Evolutionary conservation across 2,329 filamentous ascomycete species (phyloP).

Genomic region (Lachnellula arida): DNA sequence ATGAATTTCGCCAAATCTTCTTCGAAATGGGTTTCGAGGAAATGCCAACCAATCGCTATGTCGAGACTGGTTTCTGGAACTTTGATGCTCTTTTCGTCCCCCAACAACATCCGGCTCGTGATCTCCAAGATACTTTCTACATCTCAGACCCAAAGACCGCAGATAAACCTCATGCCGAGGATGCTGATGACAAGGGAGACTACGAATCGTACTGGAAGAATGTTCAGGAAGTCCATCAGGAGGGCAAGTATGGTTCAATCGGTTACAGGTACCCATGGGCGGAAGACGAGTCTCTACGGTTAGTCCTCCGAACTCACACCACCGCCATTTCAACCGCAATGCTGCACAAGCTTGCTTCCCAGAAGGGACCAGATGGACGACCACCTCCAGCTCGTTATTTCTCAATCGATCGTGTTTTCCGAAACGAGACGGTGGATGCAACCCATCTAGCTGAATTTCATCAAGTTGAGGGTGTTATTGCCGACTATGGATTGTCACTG

Average conservation of each 20-base stretch:
- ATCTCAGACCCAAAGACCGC: slow-evolving; percentile 82
- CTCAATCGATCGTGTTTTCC: slow-evolving; percentile 97
- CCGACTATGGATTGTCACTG: slow-evolving; percentile 87
- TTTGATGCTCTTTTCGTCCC: slow-evolving; percentile 96
- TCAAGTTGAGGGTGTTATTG: slow-evolving; percentile 97
- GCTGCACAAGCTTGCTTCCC: slow-evolving; percentile 80
- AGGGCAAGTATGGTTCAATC: slow-evolving; percentile 89
- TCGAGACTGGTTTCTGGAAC: slow-evolving; percentile 99
- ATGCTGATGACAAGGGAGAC: slow-evolving; percentile 55
- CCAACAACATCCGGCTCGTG: slow-evolving; percentile 94
- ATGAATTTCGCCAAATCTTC: slow-evolving; percentile 97
- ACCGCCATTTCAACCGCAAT: slow-evolving; percentile 88
- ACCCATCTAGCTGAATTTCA: slow-evolving; percentile 98
- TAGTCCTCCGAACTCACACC: slow-evolving; percentile 94
- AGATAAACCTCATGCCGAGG: slow-evolving; percentile 58
- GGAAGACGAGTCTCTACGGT: slow-evolving; percentile 75
- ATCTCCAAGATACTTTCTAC: slow-evolving; percentile 98
- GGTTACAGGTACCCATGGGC: slow-evolving; percentile 96
- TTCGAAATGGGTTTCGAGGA: slow-evolving; percentile 99
- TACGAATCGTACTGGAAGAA: slow-evolving; percentile 87
- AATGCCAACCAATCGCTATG: slow-evolving; percentile 91
- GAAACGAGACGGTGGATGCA: slow-evolving; percentile 94
- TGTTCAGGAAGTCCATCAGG: slow-evolving; percentile 79
- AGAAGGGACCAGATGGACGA: slow-evolving; percentile 67
- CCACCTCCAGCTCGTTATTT: slow-evolving; percentile 82